Conservation (phyloP, 2,329 filamentous ascomycete genomes). For the Diaporthe helianthi region DNA sequence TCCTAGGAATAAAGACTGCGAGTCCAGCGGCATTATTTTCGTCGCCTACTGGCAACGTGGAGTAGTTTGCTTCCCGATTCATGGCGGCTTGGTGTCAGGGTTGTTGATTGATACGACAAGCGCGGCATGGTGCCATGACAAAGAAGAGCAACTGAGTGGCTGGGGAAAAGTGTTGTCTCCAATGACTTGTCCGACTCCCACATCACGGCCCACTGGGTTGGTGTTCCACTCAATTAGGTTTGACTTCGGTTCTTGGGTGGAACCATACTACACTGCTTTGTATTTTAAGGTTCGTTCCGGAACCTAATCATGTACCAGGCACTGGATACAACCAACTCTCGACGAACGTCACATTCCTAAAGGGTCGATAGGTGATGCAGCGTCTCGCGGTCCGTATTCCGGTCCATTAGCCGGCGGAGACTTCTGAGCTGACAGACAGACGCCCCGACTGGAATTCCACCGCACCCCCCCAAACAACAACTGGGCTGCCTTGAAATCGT, state of each 20-base stretch:
- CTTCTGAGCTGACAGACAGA: no score
- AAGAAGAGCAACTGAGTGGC: no score
- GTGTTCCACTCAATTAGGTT: no score
- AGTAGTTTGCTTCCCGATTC: not conserved
- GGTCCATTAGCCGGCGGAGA: not conserved
- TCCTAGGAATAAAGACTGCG: not conserved
- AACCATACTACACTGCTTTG: not conserved
- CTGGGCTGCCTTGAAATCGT: no score
- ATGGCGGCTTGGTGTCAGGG: not conserved
- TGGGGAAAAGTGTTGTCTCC: no score
- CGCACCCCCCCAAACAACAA: no score
- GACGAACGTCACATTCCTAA: not conserved
- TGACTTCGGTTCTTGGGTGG: no score
- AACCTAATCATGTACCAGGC: not conserved
- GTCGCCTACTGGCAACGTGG: not conserved
- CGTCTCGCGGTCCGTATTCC: not conserved
- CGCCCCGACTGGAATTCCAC: no score
- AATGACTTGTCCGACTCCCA: no score
- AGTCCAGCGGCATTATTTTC: not conserved
- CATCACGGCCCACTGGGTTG: no score
- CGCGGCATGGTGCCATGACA: no score
- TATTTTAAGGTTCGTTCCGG: not conserved
- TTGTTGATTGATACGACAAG: not conserved
- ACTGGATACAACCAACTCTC: not conserved
- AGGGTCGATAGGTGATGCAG: not conserved